phyloP scores from a whole-genome alignment of 805 yeast species.

The Candida boleticola region DNA sequence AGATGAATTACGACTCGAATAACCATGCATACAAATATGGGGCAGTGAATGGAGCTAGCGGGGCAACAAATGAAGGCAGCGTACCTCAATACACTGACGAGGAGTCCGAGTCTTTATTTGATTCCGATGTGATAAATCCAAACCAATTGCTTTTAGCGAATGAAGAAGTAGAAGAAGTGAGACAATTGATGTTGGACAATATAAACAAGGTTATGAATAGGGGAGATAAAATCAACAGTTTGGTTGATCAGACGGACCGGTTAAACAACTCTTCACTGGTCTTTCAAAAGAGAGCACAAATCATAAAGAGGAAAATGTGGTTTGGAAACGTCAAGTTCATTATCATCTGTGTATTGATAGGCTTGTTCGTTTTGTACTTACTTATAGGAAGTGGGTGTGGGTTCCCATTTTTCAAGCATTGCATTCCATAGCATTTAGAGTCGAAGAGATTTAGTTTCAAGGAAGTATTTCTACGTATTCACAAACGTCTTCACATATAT shows the following conservation, averaged over 20 bases:
- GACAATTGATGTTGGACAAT: conserved; percentile 69
- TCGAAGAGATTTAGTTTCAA: neutral
- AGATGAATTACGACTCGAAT: conserved; percentile 40
- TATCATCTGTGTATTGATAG: conserved; percentile 18
- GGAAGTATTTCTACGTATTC: neutral
- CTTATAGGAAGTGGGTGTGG: conserved; percentile 54
- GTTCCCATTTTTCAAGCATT: conserved; percentile 44
- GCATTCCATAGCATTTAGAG: conserved; percentile 22
- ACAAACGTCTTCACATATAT: no score
- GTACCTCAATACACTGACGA: conserved; percentile 7
- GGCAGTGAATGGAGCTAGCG: conserved; percentile 11
- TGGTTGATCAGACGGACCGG: conserved; percentile 78
- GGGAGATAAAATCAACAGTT: conserved; percentile 69
- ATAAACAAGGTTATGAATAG: conserved; percentile 69
- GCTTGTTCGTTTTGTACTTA: conserved; percentile 40
- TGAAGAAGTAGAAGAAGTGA: conserved; percentile 62
- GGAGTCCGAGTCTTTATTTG: conserved; percentile 6
- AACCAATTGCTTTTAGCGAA: conserved; percentile 40
- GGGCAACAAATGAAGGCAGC: conserved; percentile 16
- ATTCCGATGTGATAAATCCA: conserved; percentile 28
- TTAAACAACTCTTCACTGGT: conserved; percentile 64
- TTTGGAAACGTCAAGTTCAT: conserved; percentile 53
- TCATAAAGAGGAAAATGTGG: conserved; percentile 68
- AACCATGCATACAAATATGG: conserved; percentile 34
- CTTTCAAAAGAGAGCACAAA: conserved; percentile 66